These are phyloP conservation scores for Galerina marginata DNA, from an alignment of 768 basidiomycete species.

Conservation along the genomic window DNA sequence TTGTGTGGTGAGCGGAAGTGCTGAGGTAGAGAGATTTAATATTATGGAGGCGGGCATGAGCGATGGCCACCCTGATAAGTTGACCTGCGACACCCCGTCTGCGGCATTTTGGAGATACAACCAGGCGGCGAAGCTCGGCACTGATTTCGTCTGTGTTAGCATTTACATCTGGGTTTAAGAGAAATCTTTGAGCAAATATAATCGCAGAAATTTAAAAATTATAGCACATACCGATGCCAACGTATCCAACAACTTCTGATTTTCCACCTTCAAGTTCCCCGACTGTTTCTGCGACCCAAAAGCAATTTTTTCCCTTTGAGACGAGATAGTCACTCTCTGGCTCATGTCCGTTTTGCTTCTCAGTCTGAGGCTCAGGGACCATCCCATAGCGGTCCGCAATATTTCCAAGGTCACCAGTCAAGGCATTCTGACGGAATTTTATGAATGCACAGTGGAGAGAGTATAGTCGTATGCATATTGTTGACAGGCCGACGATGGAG, in stretches of 20 bases:
- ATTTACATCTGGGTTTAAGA: constrained; percentile 8
- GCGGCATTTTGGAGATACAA: constrained; percentile 25
- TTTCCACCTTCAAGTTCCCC: neutral
- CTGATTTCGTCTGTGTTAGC: constrained; percentile 10
- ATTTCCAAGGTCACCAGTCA: constrained; percentile 26
- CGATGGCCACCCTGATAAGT: constrained; percentile 13
- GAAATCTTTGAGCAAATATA: neutral
- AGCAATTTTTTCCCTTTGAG: constrained; percentile 9
- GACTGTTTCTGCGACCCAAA: constrained; percentile 25
- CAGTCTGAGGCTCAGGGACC: neutral
- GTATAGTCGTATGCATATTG: too few relatives aligned
- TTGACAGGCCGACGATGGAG: too few relatives aligned
- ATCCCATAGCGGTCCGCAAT: constrained; percentile 19
- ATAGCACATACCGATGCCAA: constrained; percentile 18
- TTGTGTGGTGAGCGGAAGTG: constrained; percentile 2
- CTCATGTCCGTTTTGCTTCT: neutral
- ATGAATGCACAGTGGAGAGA: neutral
- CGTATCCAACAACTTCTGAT: constrained; percentile 18
- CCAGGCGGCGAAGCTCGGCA: constrained; percentile 29
- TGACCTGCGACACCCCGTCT: constrained; percentile 22
- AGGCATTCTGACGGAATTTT: neutral
- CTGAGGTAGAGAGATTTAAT: constrained; percentile 4
- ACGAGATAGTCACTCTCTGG: neutral
- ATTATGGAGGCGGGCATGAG: constrained; percentile 17
- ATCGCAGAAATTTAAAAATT: neutral